Evolutionary conservation across 2,329 filamentous ascomycete species (phyloP).

Genomic region (Phaeosphaeria sp.): DNA sequence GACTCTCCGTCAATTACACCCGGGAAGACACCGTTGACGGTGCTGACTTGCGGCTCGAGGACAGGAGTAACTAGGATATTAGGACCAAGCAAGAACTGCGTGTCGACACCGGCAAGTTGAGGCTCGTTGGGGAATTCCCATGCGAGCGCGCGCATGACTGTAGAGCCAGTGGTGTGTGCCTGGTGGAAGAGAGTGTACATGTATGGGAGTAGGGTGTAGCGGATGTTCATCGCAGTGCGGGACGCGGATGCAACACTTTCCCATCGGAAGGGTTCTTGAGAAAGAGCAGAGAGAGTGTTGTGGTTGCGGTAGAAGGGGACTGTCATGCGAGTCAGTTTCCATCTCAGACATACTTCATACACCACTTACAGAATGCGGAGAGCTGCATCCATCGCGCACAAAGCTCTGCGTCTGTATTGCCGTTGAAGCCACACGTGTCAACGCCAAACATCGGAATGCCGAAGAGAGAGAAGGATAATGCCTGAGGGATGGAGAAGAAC

Average conservation of each 20-base stretch:
- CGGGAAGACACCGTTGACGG: conserved; percentile 73
- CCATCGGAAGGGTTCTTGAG: conserved; percentile 78
- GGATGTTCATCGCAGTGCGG: conserved; percentile 71
- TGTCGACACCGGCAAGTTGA: conserved; percentile 68
- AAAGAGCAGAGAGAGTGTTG: conserved; percentile 66
- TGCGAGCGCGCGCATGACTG: conserved; percentile 74
- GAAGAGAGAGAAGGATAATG: conserved; percentile 75
- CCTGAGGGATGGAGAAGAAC: conserved; percentile 76
- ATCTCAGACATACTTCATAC: conserved; percentile 65
- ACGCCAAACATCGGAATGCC: conserved; percentile 78
- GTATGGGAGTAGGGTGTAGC: conserved; percentile 75
- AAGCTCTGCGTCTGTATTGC: conserved; percentile 71
- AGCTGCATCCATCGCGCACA: conserved; percentile 79
- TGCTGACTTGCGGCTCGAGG: conserved; percentile 66
- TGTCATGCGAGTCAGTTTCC: conserved; percentile 58
- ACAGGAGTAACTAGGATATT: conserved; percentile 72
- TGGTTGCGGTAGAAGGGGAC: conserved; percentile 81
- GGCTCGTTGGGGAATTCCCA: conserved; percentile 80
- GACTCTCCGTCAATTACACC: conserved; percentile 65
- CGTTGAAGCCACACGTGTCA: conserved; percentile 70
- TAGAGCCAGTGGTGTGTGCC: conserved; percentile 70
- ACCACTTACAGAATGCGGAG: conserved; percentile 63
- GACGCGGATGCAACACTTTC: conserved; percentile 68
- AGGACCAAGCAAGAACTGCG: conserved; percentile 74
- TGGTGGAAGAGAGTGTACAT: conserved; percentile 76